phyloP scores from a whole-genome alignment of 768 basidiomycete genomes.

The Naganishia friedmannii region DNA sequence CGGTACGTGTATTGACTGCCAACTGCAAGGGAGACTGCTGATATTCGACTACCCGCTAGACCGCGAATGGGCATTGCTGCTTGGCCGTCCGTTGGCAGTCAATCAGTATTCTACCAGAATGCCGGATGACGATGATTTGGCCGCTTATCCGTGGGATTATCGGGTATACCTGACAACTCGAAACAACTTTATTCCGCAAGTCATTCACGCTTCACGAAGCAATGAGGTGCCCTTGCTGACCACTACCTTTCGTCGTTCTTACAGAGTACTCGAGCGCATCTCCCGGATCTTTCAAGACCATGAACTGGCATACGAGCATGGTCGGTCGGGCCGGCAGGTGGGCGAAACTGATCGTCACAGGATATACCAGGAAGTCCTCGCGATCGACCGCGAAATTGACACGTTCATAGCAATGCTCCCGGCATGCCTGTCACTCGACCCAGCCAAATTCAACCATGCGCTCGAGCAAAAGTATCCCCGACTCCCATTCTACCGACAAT shows the following conservation, averaged over 20 bases:
- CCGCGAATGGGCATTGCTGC: conserved; percentile 28
- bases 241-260: background rate
- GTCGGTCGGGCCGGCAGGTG: conserved; percentile 17
- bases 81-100: conserved; percentile 26
- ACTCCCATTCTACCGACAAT: conserved; percentile 21
- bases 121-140: conserved; percentile 27
- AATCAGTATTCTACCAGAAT: conserved; percentile 29
- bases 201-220: background rate
- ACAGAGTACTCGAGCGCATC: conserved; percentile 29
- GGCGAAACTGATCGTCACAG: conserved; percentile 16
- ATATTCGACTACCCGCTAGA: background rate
- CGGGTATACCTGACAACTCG: conserved; percentile 23
- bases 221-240: background rate
- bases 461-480: conserved; percentile 28
- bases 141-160: conserved; percentile 28
- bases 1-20: background rate
- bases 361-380: conserved; percentile 24
- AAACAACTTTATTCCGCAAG: conserved; percentile 28
- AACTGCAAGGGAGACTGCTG: background rate
- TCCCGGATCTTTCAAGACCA: conserved; percentile 28
- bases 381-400: conserved; percentile 27
- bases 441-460: conserved; percentile 23
- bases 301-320: conserved; percentile 22
- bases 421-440: conserved; percentile 26
- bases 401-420: conserved; percentile 16